Percentiles rank a stretch among this genome's conserved stretches.
Conservation (phyloP, 805 yeast species). For the Metschnikowia aberdeeniae region DNA sequence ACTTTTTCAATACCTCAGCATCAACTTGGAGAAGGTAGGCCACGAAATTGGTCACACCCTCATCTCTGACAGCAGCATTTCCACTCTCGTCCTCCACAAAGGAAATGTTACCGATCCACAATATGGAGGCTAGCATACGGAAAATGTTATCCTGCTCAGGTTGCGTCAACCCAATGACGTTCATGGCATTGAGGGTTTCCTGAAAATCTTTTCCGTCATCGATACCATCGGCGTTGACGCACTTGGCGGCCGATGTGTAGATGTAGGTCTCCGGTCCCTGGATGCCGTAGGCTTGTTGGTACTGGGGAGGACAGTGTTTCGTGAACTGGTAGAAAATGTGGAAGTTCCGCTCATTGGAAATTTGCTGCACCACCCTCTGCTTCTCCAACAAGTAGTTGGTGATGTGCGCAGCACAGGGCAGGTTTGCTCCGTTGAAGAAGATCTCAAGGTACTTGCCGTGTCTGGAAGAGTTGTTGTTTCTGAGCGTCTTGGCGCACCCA, state of each 20-base stretch:
- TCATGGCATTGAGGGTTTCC: conserved; percentile 85
- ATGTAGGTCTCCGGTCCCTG: conserved; percentile 91
- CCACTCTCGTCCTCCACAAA: conserved; percentile 86
- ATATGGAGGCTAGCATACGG: conserved; percentile 72
- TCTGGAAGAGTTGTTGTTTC: conserved; percentile 86
- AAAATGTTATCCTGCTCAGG: conserved; percentile 89
- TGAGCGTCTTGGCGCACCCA: conserved; percentile 89
- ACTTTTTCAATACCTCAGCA: conserved; percentile 56
- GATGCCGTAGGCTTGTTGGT: conserved; percentile 81
- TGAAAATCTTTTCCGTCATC: conserved; percentile 76
- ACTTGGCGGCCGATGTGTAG: conserved; percentile 82
- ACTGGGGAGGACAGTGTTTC: conserved; percentile 80
- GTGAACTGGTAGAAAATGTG: conserved; percentile 96
- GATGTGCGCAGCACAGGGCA: conserved; percentile 93
- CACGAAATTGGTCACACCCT: conserved; percentile 89
- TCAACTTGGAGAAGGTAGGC: conserved; percentile 87
- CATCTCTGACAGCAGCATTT: conserved; percentile 75
- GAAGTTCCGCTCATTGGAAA: conserved; percentile 87
- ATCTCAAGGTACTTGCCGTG: conserved; percentile 94
- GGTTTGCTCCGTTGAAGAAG: conserved; percentile 66
- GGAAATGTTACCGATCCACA: conserved; percentile 93
- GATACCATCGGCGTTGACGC: conserved; percentile 81
- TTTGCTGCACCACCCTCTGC: conserved; percentile 95
- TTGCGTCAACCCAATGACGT: conserved; percentile 74
- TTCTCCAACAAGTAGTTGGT: conserved; percentile 93